A percentile compares a stretch with the other conserved stretches of the same genome.
phyloP scores from a whole-genome alignment of 129 eudicot genomes.

The Kitagawia praeruptora region DNA sequence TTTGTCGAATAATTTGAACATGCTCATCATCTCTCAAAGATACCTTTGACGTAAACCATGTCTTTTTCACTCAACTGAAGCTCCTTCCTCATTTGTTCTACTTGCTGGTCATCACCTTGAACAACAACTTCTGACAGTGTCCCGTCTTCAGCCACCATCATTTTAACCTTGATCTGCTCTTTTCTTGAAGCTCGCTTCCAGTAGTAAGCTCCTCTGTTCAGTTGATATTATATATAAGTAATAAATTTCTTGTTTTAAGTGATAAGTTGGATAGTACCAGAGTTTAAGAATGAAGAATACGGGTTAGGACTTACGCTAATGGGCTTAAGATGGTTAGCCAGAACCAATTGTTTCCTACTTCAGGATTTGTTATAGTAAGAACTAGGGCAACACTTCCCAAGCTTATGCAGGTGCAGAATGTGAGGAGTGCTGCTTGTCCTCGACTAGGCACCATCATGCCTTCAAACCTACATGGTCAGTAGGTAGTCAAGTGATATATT shows the following conservation, averaged over 20 bases:
- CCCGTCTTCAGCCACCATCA: constrained; percentile 74
- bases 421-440: constrained; percentile 80
- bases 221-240: neutral
- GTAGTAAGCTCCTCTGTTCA: constrained; percentile 72
- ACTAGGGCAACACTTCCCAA: constrained; percentile 86
- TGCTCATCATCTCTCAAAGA: constrained; percentile 54
- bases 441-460: constrained; percentile 93
- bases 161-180: constrained; percentile 85
- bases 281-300: neutral
- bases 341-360: constrained; percentile 79
- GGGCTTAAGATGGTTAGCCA: constrained; percentile 65
- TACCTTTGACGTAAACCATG: constrained; percentile 92
- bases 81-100: constrained; percentile 86
- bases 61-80: constrained; percentile 76
- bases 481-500: neutral
- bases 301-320: constrained; percentile 48
- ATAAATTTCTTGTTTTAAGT: neutral
- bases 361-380: constrained; percentile 74
- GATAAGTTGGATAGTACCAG: neutral
- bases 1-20: neutral
- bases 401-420: constrained; percentile 91
- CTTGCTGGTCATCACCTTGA: constrained; percentile 93
- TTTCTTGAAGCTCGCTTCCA: constrained; percentile 87
- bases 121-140: constrained; percentile 62
- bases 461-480: constrained; percentile 48